These are phyloP conservation scores for Wickerhamomyces mucosus DNA, from an alignment of 805 yeast species.

Conservation along the genomic window DNA sequence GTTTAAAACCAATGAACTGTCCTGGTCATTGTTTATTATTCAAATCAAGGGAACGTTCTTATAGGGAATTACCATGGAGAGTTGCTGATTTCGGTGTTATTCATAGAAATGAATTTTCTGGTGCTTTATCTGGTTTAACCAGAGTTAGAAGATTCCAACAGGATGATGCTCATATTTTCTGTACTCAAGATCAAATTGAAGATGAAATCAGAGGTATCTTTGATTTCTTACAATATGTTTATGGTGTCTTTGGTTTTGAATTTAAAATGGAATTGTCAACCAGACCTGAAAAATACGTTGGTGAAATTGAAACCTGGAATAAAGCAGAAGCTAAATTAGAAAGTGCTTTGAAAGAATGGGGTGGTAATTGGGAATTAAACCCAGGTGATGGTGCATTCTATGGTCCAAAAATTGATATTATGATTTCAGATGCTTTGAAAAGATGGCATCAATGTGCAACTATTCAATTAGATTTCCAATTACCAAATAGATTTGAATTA, in stretches of 20 bases:
- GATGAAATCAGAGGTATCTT: constrained; percentile 74
- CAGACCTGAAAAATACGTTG: constrained; percentile 93
- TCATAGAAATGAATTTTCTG: constrained; percentile 94
- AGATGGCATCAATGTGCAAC: constrained; percentile 99
- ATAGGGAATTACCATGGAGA: constrained; percentile 97
- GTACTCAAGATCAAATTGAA: constrained; percentile 86
- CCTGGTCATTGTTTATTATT: constrained; percentile 92
- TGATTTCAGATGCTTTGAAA: constrained; percentile 86
- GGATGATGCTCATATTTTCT: constrained; percentile 98
- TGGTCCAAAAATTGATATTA: constrained; percentile 94
- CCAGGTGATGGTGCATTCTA: constrained; percentile 97
- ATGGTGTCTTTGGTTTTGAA: constrained; percentile 89
- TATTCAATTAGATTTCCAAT: constrained; percentile 96
- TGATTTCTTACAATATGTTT: constrained; percentile 75
- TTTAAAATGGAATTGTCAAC: constrained; percentile 96
- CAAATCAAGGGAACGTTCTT: constrained; percentile 87
- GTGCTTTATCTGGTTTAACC: constrained; percentile 90
- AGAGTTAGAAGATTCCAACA: constrained; percentile 99
- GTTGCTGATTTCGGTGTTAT: constrained; percentile 97
- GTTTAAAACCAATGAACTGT: constrained; percentile 91
- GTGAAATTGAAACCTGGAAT: constrained; percentile 92
- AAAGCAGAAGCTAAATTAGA: constrained; percentile 80
- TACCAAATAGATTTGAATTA: constrained; percentile 88
- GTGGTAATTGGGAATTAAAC: constrained; percentile 88
- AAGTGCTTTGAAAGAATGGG: constrained; percentile 73